Evolutionary conservation across 2,329 filamentous ascomycete genomes (phyloP).

Genomic region (Cytospora piceae): DNA sequence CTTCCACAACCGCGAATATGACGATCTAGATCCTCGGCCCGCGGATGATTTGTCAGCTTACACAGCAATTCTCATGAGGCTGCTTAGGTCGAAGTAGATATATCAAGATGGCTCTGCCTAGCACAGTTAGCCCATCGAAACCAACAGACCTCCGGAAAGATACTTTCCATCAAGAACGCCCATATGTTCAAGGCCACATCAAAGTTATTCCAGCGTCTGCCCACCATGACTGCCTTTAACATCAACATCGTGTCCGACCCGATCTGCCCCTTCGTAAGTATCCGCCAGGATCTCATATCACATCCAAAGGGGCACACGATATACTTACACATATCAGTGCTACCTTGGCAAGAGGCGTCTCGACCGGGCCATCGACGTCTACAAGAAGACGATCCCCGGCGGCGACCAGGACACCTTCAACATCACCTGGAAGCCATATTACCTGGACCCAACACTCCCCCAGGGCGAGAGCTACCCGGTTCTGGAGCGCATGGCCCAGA

Average conservation of each 20-base stretch:
- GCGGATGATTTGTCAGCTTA: constrained; percentile 23
- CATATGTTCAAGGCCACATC: constrained; percentile 17
- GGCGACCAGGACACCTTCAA: constrained; percentile 68
- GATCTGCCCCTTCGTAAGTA: constrained; percentile 67
- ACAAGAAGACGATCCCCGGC: constrained; percentile 64
- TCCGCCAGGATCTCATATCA: constrained; percentile 3
- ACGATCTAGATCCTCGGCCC: neutral
- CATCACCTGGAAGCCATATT: constrained; percentile 78
- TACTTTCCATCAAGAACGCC: neutral
- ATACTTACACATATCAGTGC: constrained; percentile 53
- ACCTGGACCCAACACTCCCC: constrained; percentile 71
- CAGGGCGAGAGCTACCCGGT: constrained; percentile 48
- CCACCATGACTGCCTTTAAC: constrained; percentile 71
- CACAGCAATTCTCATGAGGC: neutral
- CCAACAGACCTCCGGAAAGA: neutral
- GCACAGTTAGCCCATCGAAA: neutral
- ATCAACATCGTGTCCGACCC: constrained; percentile 82
- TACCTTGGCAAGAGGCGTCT: constrained; percentile 81
- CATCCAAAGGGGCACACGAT: neutral
- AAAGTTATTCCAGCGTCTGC: constrained; percentile 16
- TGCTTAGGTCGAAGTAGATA: neutral
- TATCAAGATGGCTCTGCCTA: neutral
- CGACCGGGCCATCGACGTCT: constrained; percentile 69
- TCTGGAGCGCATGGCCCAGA: constrained; percentile 57
- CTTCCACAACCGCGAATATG: neutral